Evolutionary conservation across 2,329 filamentous ascomycete genomes (phyloP).

Genomic region (Penicillium sp.): DNA sequence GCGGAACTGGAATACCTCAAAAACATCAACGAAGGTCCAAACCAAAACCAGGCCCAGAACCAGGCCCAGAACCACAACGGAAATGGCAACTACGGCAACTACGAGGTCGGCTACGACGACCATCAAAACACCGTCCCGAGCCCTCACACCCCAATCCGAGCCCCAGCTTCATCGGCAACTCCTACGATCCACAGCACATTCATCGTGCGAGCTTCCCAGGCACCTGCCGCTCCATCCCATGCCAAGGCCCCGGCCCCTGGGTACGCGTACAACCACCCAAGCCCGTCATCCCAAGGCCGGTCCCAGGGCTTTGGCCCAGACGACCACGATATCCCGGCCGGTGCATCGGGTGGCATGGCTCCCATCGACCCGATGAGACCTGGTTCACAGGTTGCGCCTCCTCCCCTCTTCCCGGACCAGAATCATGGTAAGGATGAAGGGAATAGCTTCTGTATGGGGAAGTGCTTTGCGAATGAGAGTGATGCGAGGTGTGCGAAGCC

Average conservation of each 20-base stretch:
- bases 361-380: constrained; percentile 8
- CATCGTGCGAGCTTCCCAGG: background rate
- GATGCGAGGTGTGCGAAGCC: constrained; percentile 10
- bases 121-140: background rate
- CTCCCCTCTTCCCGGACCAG: background rate
- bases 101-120: background rate
- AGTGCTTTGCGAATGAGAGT: constrained; percentile 7
- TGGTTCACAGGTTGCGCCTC: constrained; percentile 10
- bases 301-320: too few relatives aligned
- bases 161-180: background rate
- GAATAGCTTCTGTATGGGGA: constrained; percentile 14
- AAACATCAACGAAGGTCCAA: background rate
- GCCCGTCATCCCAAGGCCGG: background rate
- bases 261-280: background rate
- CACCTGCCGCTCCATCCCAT: background rate
- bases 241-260: background rate
- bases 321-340: too few relatives aligned
- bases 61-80: background rate
- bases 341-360: background rate
- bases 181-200: background rate
- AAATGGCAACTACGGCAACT: background rate
- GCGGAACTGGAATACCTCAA: background rate
- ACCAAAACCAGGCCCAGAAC: background rate
- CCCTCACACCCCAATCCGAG: background rate
- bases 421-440: constrained; percentile 7